A percentile compares a stretch with the other conserved stretches of the same genome.
Evolutionary conservation across 768 basidiomycete species (phyloP).

Genomic region (Sarcomyxa edulis): DNA sequence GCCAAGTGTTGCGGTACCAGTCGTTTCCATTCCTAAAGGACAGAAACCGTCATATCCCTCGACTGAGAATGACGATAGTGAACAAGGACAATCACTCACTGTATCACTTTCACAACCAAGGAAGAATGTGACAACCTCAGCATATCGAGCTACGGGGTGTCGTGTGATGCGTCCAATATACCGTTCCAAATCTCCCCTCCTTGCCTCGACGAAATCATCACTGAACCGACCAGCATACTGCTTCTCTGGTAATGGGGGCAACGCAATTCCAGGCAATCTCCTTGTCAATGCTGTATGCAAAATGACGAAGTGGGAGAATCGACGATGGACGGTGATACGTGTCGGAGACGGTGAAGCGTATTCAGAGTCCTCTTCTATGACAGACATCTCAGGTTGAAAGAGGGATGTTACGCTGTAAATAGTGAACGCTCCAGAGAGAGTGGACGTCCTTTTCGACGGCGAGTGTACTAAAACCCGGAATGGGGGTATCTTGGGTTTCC

Average conservation of each 20-base stretch:
- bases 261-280: constrained; percentile 67
- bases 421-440: constrained; percentile 67
- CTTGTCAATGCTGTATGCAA: constrained; percentile 67
- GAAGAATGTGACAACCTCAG: constrained; percentile 78
- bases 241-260: constrained; percentile 83
- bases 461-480: constrained; percentile 78
- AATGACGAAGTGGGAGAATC: constrained; percentile 82
- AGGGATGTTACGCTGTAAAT: constrained; percentile 72
- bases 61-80: too few relatives aligned
- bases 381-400: constrained; percentile 45
- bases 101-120: constrained; percentile 69
- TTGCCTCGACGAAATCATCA: constrained; percentile 76
- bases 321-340: constrained; percentile 70
- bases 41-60: not conserved
- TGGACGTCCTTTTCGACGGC: constrained; percentile 67
- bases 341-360: constrained; percentile 30
- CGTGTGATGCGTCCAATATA: constrained; percentile 67
- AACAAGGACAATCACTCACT: constrained; percentile 36
- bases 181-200: constrained; percentile 75
- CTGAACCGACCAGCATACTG: constrained; percentile 80
- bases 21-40: constrained; percentile 63
- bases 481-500: constrained; percentile 68
- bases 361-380: constrained; percentile 14
- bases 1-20: constrained; percentile 55
- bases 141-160: constrained; percentile 74